A percentile compares a stretch with the other conserved stretches of the same genome.
These are phyloP conservation scores for Claviceps sorghi DNA, from an alignment of 2,329 filamentous ascomycete species.

Conservation along the genomic window DNA sequence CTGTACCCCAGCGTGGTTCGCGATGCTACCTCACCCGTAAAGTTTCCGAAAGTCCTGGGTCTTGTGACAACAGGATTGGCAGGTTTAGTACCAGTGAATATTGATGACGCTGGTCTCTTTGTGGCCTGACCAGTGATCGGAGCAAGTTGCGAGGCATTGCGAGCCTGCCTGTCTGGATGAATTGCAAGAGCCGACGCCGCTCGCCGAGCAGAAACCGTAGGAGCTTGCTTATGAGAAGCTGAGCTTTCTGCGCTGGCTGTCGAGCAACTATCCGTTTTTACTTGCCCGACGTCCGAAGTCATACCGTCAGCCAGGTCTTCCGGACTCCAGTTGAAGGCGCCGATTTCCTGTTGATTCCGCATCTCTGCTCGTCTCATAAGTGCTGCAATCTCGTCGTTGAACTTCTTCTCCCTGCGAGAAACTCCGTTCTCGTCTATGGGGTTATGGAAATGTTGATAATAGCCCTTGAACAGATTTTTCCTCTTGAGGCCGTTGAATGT, in stretches of 20 bases:
- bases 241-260: constrained; percentile 4
- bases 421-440: constrained; percentile 55
- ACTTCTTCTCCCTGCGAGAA: constrained; percentile 45
- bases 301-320: constrained; percentile 37
- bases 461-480: constrained; percentile 46
- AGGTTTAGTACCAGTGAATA: constrained; percentile 17
- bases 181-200: constrained; percentile 40
- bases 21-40: constrained; percentile 51
- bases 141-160: neutral
- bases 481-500: constrained; percentile 44
- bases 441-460: constrained; percentile 44
- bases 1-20: constrained; percentile 75
- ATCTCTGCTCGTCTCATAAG: constrained; percentile 46
- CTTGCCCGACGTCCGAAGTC: neutral
- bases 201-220: constrained; percentile 29
- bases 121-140: neutral
- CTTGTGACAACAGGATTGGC: constrained; percentile 30
- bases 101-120: constrained; percentile 16
- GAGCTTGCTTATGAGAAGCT: constrained; percentile 10
- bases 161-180: constrained; percentile 10
- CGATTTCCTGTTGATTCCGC: constrained; percentile 51
- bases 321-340: constrained; percentile 46
- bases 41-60: constrained; percentile 38
- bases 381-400: constrained; percentile 37
- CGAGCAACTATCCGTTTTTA: neutral